Evolutionary conservation across 495 filamentous ascomycete species (phyloP), one percentile per base, ranked within the genome.

Genomic region (Rostrohypoxylon terebratum): DNA sequence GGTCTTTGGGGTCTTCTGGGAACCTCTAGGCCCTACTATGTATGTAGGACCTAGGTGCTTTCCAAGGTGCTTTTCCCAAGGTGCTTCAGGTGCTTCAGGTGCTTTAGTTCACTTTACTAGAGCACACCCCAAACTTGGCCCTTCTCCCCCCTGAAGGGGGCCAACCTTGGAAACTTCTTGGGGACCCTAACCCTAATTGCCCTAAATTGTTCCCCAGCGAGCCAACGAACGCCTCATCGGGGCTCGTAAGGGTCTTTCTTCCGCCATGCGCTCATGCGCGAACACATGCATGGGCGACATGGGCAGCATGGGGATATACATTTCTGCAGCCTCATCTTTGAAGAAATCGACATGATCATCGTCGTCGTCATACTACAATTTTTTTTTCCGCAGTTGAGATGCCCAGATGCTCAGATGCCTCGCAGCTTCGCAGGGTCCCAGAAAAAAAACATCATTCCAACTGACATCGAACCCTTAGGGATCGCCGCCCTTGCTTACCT

Each of bases 281-380:
- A 70, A 74, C 66, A 62, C 58, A 66, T 67, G 63, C 71, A 70
- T 74, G 66, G 62, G 28, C 3, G 6, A 28, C 28, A 28, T 28
- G 28, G 28, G 28, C 3, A 28, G 28, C 28, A 28, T 28, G 28
- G 28, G 28, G 66, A 58, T 28, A 62, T 38, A 40, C 63, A 58
- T 54, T 57, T 74, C 66, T 73, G 71, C 71, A 74, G 71, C 71
- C 71, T 74, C 71, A 70, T 70, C 71, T 74, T 74, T 47, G 25
- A 45, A 45, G 28, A 63, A 74, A 18, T 47, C 48, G 57, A 48
- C 62, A 70, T 59, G 45, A 74, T 63, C 71, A 55, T 70, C 70
- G 59, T 68, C 71, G 70, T 67, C 66, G 67, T 74, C 50, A 48
- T 40, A 51, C 63, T 58, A 70, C n/a, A n/a, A n/a, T n/a, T n/a